phyloP scores from a whole-genome alignment of 176 grass and related monocot genomes.

The Elaeis guineensis region DNA sequence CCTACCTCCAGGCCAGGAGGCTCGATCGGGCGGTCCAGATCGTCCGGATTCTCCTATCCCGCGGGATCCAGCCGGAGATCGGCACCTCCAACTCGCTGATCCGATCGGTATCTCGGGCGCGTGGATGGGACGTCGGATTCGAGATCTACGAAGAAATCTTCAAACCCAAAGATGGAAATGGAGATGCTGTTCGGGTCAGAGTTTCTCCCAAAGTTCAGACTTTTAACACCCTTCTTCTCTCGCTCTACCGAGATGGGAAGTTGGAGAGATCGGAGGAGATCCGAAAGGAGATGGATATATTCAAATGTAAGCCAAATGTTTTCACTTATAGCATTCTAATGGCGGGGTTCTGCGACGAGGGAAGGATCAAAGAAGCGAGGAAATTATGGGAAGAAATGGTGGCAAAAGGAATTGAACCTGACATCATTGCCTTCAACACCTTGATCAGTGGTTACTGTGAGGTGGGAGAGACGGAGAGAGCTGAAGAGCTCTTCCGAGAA shows the following conservation, averaged over 20 bases:
- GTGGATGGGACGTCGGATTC: constrained; percentile 21
- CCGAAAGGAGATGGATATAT: constrained; percentile 28
- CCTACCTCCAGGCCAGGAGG: constrained; percentile 8
- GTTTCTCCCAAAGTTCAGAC: constrained; percentile 20
- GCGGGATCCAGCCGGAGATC: constrained; percentile 10
- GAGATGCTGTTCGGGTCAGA: constrained; percentile 1
- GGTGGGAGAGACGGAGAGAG: constrained; percentile 25
- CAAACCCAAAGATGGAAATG: not conserved
- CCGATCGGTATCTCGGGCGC: constrained; percentile 1
- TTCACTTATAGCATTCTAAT: constrained; percentile 43
- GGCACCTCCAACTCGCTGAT: constrained; percentile 14
- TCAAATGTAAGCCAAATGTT: constrained; percentile 35
- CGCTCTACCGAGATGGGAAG: constrained; percentile 30
- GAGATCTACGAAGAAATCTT: constrained; percentile 38
- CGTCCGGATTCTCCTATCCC: constrained; percentile 3
- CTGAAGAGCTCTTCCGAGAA: constrained; percentile 47
- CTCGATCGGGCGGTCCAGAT: constrained; percentile 16
- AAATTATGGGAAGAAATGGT: constrained; percentile 44
- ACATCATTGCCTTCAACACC: constrained; percentile 45
- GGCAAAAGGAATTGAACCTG: constrained; percentile 20
- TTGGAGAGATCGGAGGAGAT: constrained; percentile 18
- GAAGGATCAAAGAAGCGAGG: constrained; percentile 13
- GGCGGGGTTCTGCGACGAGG: constrained; percentile 24
- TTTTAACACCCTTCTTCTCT: constrained; percentile 48
- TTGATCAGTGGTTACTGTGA: constrained; percentile 40